Base-by-base conservation (phyloP, 1,284 basidiomycete species). In the Ganoderma multipileum region DNA sequence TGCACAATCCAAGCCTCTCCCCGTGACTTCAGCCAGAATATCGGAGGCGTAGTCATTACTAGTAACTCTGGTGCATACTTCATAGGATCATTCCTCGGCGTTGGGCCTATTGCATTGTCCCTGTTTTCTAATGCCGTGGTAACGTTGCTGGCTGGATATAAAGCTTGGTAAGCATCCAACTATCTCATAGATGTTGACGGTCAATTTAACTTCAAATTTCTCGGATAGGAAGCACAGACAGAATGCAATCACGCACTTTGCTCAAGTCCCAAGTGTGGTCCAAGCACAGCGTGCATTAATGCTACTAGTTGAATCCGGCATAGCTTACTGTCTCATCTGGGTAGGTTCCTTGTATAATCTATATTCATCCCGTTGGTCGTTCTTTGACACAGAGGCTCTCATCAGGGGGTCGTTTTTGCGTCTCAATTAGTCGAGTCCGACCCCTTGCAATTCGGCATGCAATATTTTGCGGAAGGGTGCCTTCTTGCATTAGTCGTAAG, bases 401-500 rank as follows among this genome's bases (percentile, higher is more conserved):
- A n/a, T n/a, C 23, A 39, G 38, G 12, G 20, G 2, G 8, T 26
- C 8, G 36, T 60, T 23, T 20, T 60, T 11, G 26, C 38, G 8
- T 39, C 23, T 6, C 23, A 60, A n/a, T 9, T 14, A 26, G 3
- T 23, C 23, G 6, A 11, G 14, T 12, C 7, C 11, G 20, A 16
- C 23, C 0, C 58, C 8, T 52, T 39, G 4, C 20, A 5, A 2
- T 4, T 38, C 12, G 38, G 8, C 9, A 38, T 59, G 20, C 18
- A 20, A 20, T 36, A 39, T 36, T 61, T 61, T 20, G 42, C 59
- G 0, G 39, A 11, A 11, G 59, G 59, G 18, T 61, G 59, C n/a
- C 59, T 61, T 11, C n/a, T 61, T 7, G n/a, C 59, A 8, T 11
- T 61, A 11, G 59, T 61, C 1, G 59, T 41, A 18, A 61, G 59